Evolutionary conservation across 2,329 filamentous ascomycete species (phyloP), one percentile per base, ranked within the genome.

Genomic region (Phialemonium atrogriseum): DNA sequence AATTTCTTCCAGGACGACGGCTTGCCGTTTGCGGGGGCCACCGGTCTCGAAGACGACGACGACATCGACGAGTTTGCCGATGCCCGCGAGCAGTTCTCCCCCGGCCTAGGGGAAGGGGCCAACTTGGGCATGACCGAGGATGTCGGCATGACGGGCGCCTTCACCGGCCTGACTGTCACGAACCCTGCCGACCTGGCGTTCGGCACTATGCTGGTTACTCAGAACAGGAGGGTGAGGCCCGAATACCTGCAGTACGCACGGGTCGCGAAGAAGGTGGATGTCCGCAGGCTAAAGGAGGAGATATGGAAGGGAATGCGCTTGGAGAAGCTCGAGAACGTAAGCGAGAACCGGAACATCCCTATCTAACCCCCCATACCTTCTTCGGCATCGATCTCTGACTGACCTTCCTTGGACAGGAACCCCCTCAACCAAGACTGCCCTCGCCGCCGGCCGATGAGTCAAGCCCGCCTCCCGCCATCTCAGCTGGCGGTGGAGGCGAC

Each of bases 1-100:
- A 84, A 96, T 56, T 98, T 96, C 71, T 98, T 96, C 65, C 82
- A 91, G 48, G 91, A 96, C 49, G 84, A 89, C 45, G 80, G 73
- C 2, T 63, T 88, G 41, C 78, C 80, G 2, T 73, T 85, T 46
- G 65, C 73, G 2, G 78, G 73, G 9, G 77, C 66, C 5, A 78
- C 80, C 24, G 81, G 84, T 33, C 79, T 82, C 28, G 80, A n/a
- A n/a, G 28, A 82, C 29, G 51, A 83, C 32, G 49, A 70, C 26
- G 80, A 55, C 34, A 47, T 80, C 26, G 52, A 72, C 37, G 80
- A 83, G 47, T 91, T 91, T 55, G 81, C 83, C 4, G 84, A 91
- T 54, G 84, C 84, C 18, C 67, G 80, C 27, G 84, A 91, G 45
- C 77, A 84, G 46, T 83, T 89, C 52, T 83, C 81, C 1, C 82